Percentiles rank a stretch among this genome's conserved stretches.
Evolutionary conservation across 495 filamentous ascomycete genomes (phyloP).

Genomic region (Astrocystis sublimbata): DNA sequence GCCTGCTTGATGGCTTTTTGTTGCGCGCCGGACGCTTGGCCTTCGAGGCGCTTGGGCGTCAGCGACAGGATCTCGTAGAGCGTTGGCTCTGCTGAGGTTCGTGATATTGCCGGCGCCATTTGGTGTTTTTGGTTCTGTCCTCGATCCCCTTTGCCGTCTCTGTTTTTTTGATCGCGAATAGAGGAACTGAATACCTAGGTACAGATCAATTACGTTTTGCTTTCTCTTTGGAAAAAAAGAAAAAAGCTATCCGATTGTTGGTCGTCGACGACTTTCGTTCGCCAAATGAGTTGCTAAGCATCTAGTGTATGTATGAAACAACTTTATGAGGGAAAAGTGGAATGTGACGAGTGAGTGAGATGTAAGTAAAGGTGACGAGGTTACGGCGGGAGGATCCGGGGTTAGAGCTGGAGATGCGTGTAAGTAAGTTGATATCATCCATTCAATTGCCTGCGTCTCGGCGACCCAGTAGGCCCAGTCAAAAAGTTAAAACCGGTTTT

Average conservation of each 20-base stretch:
- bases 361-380: no score
- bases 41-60: conserved; percentile 35
- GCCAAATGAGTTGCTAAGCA: background rate
- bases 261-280: background rate
- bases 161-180: no score
- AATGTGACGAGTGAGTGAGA: background rate
- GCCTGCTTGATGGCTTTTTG: conserved; percentile 62
- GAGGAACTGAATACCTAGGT: no score
- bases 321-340: background rate
- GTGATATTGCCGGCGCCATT: conserved; percentile 32
- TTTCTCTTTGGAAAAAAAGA: no score
- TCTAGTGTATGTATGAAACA: no score
- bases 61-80: conserved; percentile 50
- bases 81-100: conserved; percentile 37
- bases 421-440: conserved; percentile 21
- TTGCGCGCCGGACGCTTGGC: conserved; percentile 24
- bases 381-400: background rate
- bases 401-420: conserved; percentile 14
- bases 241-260: no score
- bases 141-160: conserved; percentile 1
- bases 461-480: no score
- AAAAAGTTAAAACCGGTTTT: conserved; percentile 23
- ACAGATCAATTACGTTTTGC: no score
- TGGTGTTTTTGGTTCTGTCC: background rate
- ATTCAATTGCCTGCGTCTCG: no score